Base-by-base conservation (phyloP, 805 yeast genomes). In the Yamadazyma sp. region DNA sequence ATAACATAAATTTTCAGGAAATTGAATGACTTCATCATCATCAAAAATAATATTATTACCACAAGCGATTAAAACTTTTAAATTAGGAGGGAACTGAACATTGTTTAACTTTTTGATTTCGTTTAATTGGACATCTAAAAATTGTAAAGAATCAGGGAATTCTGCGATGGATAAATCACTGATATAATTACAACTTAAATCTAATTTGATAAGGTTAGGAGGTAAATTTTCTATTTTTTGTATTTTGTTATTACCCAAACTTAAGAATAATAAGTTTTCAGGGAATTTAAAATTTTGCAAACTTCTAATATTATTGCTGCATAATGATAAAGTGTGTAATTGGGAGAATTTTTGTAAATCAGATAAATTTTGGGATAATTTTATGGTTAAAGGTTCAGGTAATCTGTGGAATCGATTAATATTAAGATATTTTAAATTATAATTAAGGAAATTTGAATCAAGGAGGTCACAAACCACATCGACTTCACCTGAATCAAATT, bases 1-100 rank as follows among this genome's bases (percentile, higher is more conserved):
- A 13, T 35, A 36, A 27, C 39, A 30, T 11, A 48, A 34, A 13
- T 35, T 27, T 7, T 32, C 30, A 15, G 50, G 50, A n/a, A 48
- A 38, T 10, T 28, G 25, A 9, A 48, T 29, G 12, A 26, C 16
- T 26, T 44, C 47, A 24, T 34, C 43, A 19, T 42, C 45, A 28
- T 41, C 42, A 28, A 45, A 36, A 24, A 25, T 32, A 15, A 48
- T 45, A 21, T 48, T 43, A 30, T 48, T 48, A 15, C 50, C 47
- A 28, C 45, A 35, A 5, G 41, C 44, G 19, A 44, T 44, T 17
- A 48, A 33, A n/a, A 44, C 42, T 19, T 40, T 39, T 14, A 48
- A 35, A 16, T 31, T 31, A 8, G 23, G 17, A 6, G 50, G 50
- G 28, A 43, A 44, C 2, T 25, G 24, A n/a, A 42, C 25, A 19